A percentile compares a stretch with the other conserved stretches of the same genome.
Conservation (phyloP, 1,139 yeast genomes). For the Yamadazyma mexicana region DNA sequence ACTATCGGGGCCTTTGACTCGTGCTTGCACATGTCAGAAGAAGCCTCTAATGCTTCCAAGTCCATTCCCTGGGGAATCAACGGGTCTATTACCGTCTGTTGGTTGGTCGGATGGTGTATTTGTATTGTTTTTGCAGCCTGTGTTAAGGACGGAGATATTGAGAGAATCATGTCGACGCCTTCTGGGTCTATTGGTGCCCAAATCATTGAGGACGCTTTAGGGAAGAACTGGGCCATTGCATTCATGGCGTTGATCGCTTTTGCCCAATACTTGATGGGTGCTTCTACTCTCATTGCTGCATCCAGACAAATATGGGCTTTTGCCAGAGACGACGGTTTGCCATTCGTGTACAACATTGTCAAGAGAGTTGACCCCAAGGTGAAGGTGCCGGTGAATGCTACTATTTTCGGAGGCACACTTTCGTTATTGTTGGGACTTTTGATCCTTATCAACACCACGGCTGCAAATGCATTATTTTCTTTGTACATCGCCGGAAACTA, state of each 20-base stretch:
- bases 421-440: slow-evolving; percentile 56
- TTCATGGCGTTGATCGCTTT: slow-evolving; percentile 59
- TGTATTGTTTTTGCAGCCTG: slow-evolving; percentile 57
- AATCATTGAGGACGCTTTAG: slow-evolving; percentile 62
- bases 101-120: slow-evolving; percentile 61
- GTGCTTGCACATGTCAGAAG: slow-evolving; percentile 73
- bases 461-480: slow-evolving; percentile 55
- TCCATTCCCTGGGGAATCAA: slow-evolving; percentile 68
- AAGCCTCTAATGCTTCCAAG: slow-evolving; percentile 61
- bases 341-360: slow-evolving; percentile 41
- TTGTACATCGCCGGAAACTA: slow-evolving; percentile 49
- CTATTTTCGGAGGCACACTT: slow-evolving; percentile 50
- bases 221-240: slow-evolving; percentile 69
- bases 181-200: slow-evolving; percentile 66
- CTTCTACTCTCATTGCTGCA: slow-evolving; percentile 33
- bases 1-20: slow-evolving; percentile 70
- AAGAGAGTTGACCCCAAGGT: slow-evolving; percentile 53
- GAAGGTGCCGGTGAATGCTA: slow-evolving; percentile 61
- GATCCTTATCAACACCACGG: slow-evolving; percentile 58
- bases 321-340: slow-evolving; percentile 45
- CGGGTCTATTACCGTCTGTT: slow-evolving; percentile 53
- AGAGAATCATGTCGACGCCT: slow-evolving; percentile 38
- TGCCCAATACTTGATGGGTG: slow-evolving; percentile 69
- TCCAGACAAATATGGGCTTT: slow-evolving; percentile 42
- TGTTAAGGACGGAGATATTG: slow-evolving; percentile 50